phyloP scores from a whole-genome alignment of 805 yeast genomes.

The Yueomyces sp. region DNA sequence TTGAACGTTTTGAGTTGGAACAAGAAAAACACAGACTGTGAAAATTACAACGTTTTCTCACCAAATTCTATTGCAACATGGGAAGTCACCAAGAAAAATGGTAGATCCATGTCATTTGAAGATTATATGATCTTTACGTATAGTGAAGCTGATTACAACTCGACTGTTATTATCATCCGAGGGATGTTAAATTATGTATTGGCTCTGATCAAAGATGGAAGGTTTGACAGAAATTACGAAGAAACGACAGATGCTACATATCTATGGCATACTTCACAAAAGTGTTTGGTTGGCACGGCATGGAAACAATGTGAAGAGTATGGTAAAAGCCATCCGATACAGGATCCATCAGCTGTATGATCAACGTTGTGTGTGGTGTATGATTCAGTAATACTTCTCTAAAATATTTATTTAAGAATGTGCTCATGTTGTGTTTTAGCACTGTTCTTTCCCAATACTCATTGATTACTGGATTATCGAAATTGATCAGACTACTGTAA shows the following conservation, averaged over 20 bases:
- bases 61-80: conserved; percentile 1
- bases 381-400: too few relatives aligned
- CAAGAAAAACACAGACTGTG: conserved; percentile 3
- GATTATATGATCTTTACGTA: conserved; percentile 28
- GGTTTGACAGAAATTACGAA: background rate
- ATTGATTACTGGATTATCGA: too few relatives aligned
- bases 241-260: background rate
- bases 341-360: background rate
- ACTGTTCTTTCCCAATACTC: too few relatives aligned
- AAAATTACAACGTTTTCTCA: conserved; percentile 1
- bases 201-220: background rate
- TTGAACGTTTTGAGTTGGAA: conserved; percentile 5
- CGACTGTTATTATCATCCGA: conserved; percentile 20
- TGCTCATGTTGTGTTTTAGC: too few relatives aligned
- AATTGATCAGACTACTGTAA: too few relatives aligned
- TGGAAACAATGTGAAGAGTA: background rate
- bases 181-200: conserved; percentile 24
- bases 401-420: too few relatives aligned
- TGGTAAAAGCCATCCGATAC: background rate
- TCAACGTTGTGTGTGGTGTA: too few relatives aligned
- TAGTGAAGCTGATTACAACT: conserved; percentile 26
- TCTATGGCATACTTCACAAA: background rate
- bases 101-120: conserved; percentile 7
- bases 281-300: background rate
- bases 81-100: conserved; percentile 4